Evolutionary conservation across 352 stramenopile genomes (phyloP), one percentile per base, ranked within the genome.

Genomic region (Pythium phragmitis): DNA sequence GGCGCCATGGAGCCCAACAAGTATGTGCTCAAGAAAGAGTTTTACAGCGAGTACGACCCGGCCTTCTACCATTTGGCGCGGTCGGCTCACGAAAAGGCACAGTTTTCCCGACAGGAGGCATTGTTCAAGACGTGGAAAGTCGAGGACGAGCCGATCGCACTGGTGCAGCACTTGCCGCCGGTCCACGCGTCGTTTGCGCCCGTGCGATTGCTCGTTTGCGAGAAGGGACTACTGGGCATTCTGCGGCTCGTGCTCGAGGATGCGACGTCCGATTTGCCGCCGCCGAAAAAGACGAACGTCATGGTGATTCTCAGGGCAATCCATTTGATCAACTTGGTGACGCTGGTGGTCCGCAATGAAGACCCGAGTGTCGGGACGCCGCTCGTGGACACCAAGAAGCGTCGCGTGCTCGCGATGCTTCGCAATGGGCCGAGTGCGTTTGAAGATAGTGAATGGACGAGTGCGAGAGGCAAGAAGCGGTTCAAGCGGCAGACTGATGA

Each of bases 91-190:
- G 83, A 93, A 61, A 90, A 92, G 46, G 83, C 87, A 0, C 87
- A 95, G 57, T 86, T 87, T 70, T 73, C 76, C 26, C 73, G 87
- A 34, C 82, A 94, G 19, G 87, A 94, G 65, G 85, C 83, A n/a
- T 63, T 95, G 28, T 92, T 93, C 63, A 92, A 89, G 65, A 74
- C 57, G 12, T 95, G 84, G 84, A 91, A 87, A 36, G 70, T 85
- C 7, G 81, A 90, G 17, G 77, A 92, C 39, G 50, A 72, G 5
- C 78, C 83, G 2, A 87, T 95, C 56, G 81, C 87, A 16, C 68
- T 92, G 30, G 80, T 95, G 16, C 57, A 78, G 4, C 69, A 82
- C 52, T 47, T 94, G 16, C 82, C 82, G 16, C 72, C 73, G 9
- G 73, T 73, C 3, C 82, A 95, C 63, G 37, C 75, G 17, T 84